Evolutionary conservation across 2,329 filamentous ascomycete species (phyloP).

Genomic region (Penicillium glabrum): DNA sequence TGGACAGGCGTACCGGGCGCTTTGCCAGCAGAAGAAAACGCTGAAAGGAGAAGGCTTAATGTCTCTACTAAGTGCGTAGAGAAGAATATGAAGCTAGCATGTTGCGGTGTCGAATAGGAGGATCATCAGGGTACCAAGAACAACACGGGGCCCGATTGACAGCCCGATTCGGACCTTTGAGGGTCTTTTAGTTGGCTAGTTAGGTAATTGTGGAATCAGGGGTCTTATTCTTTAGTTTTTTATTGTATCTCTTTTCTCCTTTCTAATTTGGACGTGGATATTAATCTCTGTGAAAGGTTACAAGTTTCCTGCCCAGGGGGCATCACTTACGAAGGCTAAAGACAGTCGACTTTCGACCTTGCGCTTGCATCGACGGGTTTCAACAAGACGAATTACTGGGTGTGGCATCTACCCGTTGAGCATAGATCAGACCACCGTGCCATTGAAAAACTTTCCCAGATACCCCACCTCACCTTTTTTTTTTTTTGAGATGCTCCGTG

Average conservation of each 20-base stretch:
- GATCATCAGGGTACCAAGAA: conserved; percentile 5
- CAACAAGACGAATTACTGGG: too few species aligned
- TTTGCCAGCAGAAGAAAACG: neutral
- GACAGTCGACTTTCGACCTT: too few species aligned
- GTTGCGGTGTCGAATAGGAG: conserved; percentile 7
- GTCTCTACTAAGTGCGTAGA: neutral
- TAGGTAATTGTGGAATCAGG: neutral
- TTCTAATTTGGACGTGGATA: neutral
- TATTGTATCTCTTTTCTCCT: neutral
- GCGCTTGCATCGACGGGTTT: too few species aligned
- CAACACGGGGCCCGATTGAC: conserved; percentile 3
- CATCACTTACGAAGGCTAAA: too few species aligned
- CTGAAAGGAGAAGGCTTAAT: neutral
- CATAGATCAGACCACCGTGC: too few species aligned
- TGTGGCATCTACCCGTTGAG: too few species aligned
- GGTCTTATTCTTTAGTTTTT: neutral
- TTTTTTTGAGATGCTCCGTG: too few species aligned
- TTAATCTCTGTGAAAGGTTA: neutral
- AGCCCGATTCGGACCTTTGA: neutral
- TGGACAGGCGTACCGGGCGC: conserved; percentile 10
- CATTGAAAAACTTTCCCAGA: too few species aligned
- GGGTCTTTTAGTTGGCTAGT: neutral
- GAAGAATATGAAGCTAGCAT: conserved; percentile 3
- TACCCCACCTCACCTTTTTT: too few species aligned
- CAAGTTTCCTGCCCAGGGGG: too few species aligned